These are phyloP conservation scores for Quercus rubra DNA, from an alignment of 306 rosid genomes.

Conservation along the genomic window DNA sequence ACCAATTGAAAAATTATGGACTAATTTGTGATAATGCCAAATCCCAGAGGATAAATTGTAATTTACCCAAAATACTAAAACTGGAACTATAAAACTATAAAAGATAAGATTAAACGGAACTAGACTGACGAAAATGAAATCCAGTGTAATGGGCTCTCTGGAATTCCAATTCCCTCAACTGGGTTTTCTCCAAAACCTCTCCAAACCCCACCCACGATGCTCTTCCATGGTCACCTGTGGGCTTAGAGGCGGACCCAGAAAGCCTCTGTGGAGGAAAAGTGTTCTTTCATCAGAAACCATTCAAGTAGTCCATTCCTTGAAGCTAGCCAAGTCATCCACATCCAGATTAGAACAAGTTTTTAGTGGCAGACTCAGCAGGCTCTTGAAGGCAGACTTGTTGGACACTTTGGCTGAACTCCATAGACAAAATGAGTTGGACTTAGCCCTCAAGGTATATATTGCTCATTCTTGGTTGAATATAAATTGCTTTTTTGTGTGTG, in stretches of 20 bases:
- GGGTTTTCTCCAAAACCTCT: constrained; percentile 5
- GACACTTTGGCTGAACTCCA: constrained; percentile 47
- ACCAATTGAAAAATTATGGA: too few relatives aligned
- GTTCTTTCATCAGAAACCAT: constrained; percentile 58
- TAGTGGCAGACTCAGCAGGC: constrained; percentile 40
- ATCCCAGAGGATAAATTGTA: too few relatives aligned
- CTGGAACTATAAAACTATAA: too few relatives aligned
- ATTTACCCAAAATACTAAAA: too few relatives aligned
- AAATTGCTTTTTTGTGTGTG: too few relatives aligned
- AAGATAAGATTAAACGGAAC: too few relatives aligned
- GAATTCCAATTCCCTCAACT: not conserved
- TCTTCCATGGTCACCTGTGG: constrained; percentile 34
- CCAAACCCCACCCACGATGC: not conserved
- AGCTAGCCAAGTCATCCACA: constrained; percentile 45
- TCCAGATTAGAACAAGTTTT: constrained; percentile 42
- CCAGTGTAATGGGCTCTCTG: constrained; percentile 5
- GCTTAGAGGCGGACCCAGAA: constrained; percentile 43
- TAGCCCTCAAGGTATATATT: constrained; percentile 40
- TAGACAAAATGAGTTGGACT: constrained; percentile 49
- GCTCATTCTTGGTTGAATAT: too few relatives aligned
- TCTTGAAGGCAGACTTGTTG: constrained; percentile 55
- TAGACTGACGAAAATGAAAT: too few relatives aligned
- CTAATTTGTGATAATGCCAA: too few relatives aligned
- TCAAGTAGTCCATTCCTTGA: constrained; percentile 64
- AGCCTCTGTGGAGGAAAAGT: constrained; percentile 40